Evolutionary conservation across 2,329 filamentous ascomycete species (phyloP).

Genomic region (Penicillium olsonii): DNA sequence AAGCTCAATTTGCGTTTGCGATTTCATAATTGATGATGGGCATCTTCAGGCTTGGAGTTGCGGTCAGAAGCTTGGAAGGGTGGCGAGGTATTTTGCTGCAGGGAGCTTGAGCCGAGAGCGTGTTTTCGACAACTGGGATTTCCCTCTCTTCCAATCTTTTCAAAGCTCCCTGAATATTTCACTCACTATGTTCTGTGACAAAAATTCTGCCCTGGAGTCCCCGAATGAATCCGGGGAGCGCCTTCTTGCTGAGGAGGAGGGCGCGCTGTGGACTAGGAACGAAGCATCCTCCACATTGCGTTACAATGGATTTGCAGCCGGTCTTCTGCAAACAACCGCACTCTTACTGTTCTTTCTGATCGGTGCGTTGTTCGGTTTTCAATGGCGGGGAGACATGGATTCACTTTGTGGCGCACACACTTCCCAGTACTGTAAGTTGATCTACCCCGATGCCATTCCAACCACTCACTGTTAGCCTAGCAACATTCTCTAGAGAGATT

Average conservation of each 20-base stretch:
- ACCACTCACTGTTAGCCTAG: slow-evolving; percentile 10
- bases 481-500: slow-evolving; percentile 44
- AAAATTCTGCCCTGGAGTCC: neutral
- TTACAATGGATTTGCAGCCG: neutral
- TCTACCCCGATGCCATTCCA: too few relatives aligned
- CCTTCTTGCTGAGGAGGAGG: slow-evolving; percentile 19
- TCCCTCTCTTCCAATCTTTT: neutral
- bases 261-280: neutral
- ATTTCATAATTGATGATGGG: neutral
- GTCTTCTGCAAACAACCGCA: slow-evolving; percentile 6
- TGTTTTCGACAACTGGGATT: too few relatives aligned
- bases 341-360: slow-evolving; percentile 14
- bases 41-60: slow-evolving; percentile 9
- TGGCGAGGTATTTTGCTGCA: neutral
- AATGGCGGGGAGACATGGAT: slow-evolving; percentile 24
- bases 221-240: slow-evolving; percentile 8
- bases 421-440: slow-evolving; percentile 5
- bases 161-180: too few relatives aligned
- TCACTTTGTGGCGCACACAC: slow-evolving; percentile 24
- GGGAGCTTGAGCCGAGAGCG: neutral
- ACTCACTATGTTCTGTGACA: slow-evolving; percentile 11
- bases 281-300: neutral
- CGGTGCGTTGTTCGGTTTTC: slow-evolving; percentile 18
- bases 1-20: neutral
- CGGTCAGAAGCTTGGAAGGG: slow-evolving; percentile 16